Conservation (phyloP, 805 yeast genomes). For the Candida cerambycidarum region DNA sequence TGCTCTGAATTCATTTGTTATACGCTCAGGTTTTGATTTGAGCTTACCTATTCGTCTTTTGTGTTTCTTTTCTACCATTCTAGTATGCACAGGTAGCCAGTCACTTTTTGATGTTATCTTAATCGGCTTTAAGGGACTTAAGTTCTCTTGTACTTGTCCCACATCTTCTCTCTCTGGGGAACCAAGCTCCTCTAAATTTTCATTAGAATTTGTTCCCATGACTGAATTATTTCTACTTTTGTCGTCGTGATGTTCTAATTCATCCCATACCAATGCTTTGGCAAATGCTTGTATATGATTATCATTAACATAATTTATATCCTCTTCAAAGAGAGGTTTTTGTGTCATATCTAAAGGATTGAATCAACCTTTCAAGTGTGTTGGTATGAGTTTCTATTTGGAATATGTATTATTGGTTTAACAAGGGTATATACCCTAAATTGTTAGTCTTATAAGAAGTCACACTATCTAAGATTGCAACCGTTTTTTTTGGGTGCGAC, state of each 20-base stretch:
- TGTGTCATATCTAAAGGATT: too few relatives aligned
- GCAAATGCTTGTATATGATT: conserved; percentile 41
- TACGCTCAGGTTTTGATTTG: conserved; percentile 9
- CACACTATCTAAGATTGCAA: conserved; percentile 4
- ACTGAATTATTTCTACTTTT: conserved; percentile 3
- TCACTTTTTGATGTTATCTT: conserved; percentile 27
- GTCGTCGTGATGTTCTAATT: conserved; percentile 20
- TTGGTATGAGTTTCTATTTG: neutral
- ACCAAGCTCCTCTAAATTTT: neutral
- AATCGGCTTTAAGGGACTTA: conserved; percentile 11
- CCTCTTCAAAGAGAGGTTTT: conserved; percentile 7
- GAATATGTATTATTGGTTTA: conserved; percentile 1
- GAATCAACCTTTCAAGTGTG: too few relatives aligned
- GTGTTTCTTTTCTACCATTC: conserved; percentile 12
- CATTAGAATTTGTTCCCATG: neutral
- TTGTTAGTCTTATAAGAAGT: neutral
- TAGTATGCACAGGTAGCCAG: conserved; percentile 23
- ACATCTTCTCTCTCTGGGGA: neutral
- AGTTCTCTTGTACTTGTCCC: conserved; percentile 1
- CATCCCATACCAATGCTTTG: conserved; percentile 39
- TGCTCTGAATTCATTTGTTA: conserved; percentile 36
- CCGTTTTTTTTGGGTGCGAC: conserved; percentile 5
- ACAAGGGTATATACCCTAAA: neutral
- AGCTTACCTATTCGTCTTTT: conserved; percentile 6
- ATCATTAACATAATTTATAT: conserved; percentile 29